A percentile compares a stretch with the other conserved stretches of the same genome.
These are phyloP conservation scores for Pelargonium citronellum DNA, from an alignment of 441 rosid genomes.

Conservation along the genomic window DNA sequence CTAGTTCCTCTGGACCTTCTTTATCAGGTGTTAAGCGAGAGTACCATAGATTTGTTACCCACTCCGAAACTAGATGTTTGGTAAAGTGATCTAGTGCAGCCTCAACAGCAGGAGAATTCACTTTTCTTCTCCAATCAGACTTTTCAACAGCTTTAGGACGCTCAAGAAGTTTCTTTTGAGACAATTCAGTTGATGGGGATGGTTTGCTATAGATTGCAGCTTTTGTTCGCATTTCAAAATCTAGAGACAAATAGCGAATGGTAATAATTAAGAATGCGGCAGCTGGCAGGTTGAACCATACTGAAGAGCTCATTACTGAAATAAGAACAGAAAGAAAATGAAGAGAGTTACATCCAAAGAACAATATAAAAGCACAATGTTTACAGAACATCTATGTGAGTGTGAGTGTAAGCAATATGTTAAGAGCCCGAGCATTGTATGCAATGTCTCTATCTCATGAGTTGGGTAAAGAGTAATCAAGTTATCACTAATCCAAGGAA, in stretches of 20 bases:
- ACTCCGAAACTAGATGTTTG: constrained; percentile 80
- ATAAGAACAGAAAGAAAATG: constrained; percentile 19
- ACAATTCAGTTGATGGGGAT: constrained; percentile 27
- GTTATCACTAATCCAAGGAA: no score
- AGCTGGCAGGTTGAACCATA: constrained; percentile 92
- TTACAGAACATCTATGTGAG: background rate
- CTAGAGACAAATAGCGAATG: constrained; percentile 79
- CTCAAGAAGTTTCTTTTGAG: constrained; percentile 42
- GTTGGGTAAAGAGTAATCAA: no score
- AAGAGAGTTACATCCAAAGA: constrained; percentile 19
- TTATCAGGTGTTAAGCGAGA: constrained; percentile 78
- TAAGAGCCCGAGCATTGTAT: no score
- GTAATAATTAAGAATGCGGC: constrained; percentile 74
- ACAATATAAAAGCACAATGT: constrained; percentile 17
- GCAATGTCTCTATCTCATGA: no score
- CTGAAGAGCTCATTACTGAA: constrained; percentile 97
- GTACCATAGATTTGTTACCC: constrained; percentile 95
- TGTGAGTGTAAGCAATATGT: no score
- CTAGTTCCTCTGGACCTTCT: constrained; percentile 89
- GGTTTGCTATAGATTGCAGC: constrained; percentile 61
- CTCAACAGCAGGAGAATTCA: constrained; percentile 86
- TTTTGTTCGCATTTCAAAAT: constrained; percentile 73
- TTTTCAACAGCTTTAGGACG: constrained; percentile 40
- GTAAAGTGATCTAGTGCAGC: constrained; percentile 80
- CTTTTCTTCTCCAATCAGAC: constrained; percentile 83